These are phyloP conservation scores for Leersia perrieri DNA, from an alignment of 176 grass and related monocot genomes.

Conservation along the genomic window DNA sequence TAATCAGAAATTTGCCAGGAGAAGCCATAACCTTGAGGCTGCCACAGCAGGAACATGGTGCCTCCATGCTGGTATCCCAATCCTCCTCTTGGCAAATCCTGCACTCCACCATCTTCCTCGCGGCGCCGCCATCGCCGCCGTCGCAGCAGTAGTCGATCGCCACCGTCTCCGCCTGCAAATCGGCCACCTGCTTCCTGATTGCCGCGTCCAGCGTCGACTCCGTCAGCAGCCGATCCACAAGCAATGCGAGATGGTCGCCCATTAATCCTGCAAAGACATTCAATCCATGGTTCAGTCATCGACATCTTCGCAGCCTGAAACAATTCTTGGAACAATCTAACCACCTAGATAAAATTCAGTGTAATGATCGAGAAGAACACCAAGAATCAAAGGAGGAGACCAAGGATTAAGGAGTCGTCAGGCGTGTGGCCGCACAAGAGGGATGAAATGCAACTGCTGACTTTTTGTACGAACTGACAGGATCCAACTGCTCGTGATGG, in stretches of 20 bases:
- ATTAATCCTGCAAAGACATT: slow-evolving; percentile 37
- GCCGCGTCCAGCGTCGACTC: slow-evolving; percentile 83
- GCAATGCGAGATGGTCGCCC: slow-evolving; percentile 92
- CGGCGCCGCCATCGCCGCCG: neutral
- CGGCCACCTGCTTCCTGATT: slow-evolving; percentile 42
- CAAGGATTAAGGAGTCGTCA: slow-evolving; percentile 17
- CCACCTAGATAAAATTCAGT: neutral
- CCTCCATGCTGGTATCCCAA: slow-evolving; percentile 79
- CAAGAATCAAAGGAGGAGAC: neutral
- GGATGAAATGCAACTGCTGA: slow-evolving; percentile 18
- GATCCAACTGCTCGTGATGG: slow-evolving; percentile 8
- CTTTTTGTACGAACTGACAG: neutral
- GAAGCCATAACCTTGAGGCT: slow-evolving; percentile 68
- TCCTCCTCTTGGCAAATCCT: slow-evolving; percentile 98
- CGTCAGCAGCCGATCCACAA: slow-evolving; percentile 85
- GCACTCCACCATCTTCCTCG: slow-evolving; percentile 74
- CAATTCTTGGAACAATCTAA: neutral
- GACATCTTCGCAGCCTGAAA: neutral
- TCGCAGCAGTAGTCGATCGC: slow-evolving; percentile 23
- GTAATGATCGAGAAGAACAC: neutral
- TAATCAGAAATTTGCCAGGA: neutral
- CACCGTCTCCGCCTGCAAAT: slow-evolving; percentile 15
- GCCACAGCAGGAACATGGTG: slow-evolving; percentile 84
- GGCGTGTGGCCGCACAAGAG: neutral
- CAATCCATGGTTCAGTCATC: slow-evolving; percentile 7